phyloP scores from a whole-genome alignment of 129 eudicot species.

The Tagetes patula region DNA sequence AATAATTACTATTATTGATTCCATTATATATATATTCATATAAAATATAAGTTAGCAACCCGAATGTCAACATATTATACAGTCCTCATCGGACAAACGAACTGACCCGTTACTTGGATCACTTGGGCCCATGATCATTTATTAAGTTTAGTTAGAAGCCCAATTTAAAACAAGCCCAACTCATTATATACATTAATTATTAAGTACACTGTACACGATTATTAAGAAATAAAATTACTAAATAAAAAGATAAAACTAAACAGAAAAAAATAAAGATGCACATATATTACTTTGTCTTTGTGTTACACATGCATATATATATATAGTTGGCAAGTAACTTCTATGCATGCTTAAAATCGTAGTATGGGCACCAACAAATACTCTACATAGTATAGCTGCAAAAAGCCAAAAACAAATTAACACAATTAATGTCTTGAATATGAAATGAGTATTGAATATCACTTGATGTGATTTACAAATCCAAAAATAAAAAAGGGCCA shows the following conservation, averaged over 20 bases:
- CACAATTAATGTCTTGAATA: neutral
- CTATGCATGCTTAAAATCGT: slow-evolving; percentile 27
- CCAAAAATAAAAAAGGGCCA: too few species aligned
- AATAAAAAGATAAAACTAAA: neutral
- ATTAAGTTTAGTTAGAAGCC: too few species aligned
- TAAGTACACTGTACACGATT: neutral
- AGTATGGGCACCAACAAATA: slow-evolving; percentile 37
- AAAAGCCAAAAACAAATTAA: neutral
- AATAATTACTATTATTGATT: too few species aligned
- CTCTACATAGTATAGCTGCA: slow-evolving; percentile 35
- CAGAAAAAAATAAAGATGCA: neutral
- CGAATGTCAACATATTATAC: too few species aligned
- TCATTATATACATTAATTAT: neutral
- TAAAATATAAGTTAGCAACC: too few species aligned
- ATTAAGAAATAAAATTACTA: neutral
- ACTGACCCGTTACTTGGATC: too few species aligned
- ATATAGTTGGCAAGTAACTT: too few species aligned
- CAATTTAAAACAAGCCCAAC: too few species aligned
- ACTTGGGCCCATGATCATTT: too few species aligned
- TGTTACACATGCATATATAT: too few species aligned
- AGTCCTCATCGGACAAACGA: too few species aligned
- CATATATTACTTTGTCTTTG: neutral
- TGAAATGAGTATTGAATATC: neutral
- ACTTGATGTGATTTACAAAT: neutral
- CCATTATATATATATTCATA: too few species aligned